Conservation (phyloP, 768 basidiomycete genomes). For the Naganishia friedmannii region DNA sequence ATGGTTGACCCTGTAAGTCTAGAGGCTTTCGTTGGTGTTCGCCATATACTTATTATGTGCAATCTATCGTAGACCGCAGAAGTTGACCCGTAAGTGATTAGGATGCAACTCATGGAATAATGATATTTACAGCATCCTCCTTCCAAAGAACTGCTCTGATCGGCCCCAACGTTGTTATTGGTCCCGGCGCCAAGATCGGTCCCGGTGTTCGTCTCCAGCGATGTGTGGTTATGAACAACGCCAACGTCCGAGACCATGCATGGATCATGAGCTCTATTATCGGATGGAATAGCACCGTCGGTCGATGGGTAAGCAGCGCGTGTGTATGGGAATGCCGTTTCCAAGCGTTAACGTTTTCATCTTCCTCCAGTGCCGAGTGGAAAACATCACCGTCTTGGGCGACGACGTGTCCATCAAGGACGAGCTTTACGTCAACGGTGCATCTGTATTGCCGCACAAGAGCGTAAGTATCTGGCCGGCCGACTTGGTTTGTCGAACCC, state of each 20-base stretch:
- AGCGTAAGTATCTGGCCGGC: slow-evolving; percentile 40
- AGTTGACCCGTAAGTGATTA: not conserved
- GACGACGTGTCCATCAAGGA: slow-evolving; percentile 58
- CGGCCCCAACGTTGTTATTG: slow-evolving; percentile 57
- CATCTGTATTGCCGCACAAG: slow-evolving; percentile 53
- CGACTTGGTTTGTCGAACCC: not conserved
- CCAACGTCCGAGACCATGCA: slow-evolving; percentile 55
- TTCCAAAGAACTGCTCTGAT: slow-evolving; percentile 48
- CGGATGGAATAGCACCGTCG: slow-evolving; percentile 54
- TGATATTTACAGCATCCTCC: slow-evolving; percentile 47
- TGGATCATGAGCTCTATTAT: slow-evolving; percentile 56
- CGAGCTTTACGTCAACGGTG: slow-evolving; percentile 55
- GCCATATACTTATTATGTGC: not conserved
- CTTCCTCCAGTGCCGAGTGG: slow-evolving; percentile 42
- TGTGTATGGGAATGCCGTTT: not conserved
- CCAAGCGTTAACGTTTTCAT: slow-evolving; percentile 23
- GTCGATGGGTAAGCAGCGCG: slow-evolving; percentile 48
- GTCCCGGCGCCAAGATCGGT: slow-evolving; percentile 55
- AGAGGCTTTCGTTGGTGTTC: not conserved
- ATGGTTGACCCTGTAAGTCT: slow-evolving; percentile 54
- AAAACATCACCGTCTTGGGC: slow-evolving; percentile 55
- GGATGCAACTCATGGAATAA: slow-evolving; percentile 39
- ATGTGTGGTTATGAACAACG: slow-evolving; percentile 56
- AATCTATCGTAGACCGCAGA: not conserved
- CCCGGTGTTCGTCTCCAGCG: slow-evolving; percentile 55